phyloP scores from a whole-genome alignment of 441 rosid genomes.

The Gossypium gossypioides region DNA sequence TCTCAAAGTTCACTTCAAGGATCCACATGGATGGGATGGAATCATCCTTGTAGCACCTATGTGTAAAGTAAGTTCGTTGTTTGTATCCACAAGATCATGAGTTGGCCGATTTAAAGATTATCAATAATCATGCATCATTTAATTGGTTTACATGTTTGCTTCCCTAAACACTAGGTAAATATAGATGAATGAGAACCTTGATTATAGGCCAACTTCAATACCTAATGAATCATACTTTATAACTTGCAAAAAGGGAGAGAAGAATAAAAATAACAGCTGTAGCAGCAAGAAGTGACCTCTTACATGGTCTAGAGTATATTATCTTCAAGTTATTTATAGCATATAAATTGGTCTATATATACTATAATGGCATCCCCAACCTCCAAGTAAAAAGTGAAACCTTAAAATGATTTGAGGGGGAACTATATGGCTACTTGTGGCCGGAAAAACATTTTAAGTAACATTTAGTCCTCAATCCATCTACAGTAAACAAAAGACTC shows the following conservation, averaged over 20 bases:
- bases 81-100: not conserved
- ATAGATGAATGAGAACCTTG: not conserved
- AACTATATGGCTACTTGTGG: not conserved
- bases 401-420: not conserved
- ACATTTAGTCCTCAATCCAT: not conserved
- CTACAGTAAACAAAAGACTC: not conserved
- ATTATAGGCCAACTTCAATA: not conserved
- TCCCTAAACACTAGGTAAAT: not conserved
- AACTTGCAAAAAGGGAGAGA: not conserved
- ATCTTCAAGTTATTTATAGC: not conserved
- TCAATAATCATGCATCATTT: not conserved
- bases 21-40: conserved; percentile 66
- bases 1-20: conserved; percentile 65
- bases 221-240: not conserved
- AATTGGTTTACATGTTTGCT: not conserved
- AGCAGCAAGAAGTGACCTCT: not conserved
- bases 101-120: not conserved
- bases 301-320: not conserved
- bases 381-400: not conserved
- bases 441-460: not conserved
- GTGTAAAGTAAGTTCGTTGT: conserved; percentile 70
- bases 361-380: not conserved
- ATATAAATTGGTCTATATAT: not conserved
- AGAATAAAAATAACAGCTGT: not conserved
- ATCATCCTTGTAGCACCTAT: conserved; percentile 87